Base-by-base conservation (phyloP, 2,329 filamentous ascomycete genomes). In the Clarireedia hainanense region DNA sequence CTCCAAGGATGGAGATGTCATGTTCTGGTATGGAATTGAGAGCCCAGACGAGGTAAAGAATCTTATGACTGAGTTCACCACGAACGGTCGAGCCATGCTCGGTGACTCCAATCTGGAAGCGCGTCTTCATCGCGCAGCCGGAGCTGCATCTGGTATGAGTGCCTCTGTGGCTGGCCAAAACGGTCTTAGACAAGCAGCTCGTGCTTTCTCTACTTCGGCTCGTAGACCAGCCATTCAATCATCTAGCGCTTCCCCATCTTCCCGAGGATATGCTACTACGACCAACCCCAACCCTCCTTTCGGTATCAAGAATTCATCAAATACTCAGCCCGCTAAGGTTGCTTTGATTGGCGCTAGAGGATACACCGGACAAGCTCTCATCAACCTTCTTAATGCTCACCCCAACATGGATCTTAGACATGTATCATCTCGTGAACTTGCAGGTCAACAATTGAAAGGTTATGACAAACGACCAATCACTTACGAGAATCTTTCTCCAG, bases 351-450 rank as follows among this genome's bases (percentile, higher is more conserved):
- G 91, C 60, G 91, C 91, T 56, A 88, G 91, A 68, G 92, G 94
- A 36, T 97, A 96, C 70, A 97, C 92, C 53, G 92, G 94, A 42
- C 89, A 96, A 72, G 89, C 90, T 54, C 78, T 99, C 48, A 90
- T 97, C 65, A 85, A 84, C 58, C 81, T 99, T 20, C 78, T 99
- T 50, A 94, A 96, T 73, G 75, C 82, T 36, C 94, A 97, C 73
- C 91, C 91, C 14, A 81, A 89, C 72, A 87, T 97, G 79, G 91
- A 96, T 63, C 83, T 97, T 52, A 81, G 84, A 48, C 86, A 96
- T 69, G 92, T 97, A 46, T 96, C 91, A 2, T 97, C 92, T 14
- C 89, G 94, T 67, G 92, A 97, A 73, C 81, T 97, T 50, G 86
- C 81, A 5, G 94, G 94, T 40, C 85, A 94, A 75, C 84, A 89